phyloP scores from a whole-genome alignment of 495 filamentous ascomycete species.

The Podospora pseudoanserina region DNA sequence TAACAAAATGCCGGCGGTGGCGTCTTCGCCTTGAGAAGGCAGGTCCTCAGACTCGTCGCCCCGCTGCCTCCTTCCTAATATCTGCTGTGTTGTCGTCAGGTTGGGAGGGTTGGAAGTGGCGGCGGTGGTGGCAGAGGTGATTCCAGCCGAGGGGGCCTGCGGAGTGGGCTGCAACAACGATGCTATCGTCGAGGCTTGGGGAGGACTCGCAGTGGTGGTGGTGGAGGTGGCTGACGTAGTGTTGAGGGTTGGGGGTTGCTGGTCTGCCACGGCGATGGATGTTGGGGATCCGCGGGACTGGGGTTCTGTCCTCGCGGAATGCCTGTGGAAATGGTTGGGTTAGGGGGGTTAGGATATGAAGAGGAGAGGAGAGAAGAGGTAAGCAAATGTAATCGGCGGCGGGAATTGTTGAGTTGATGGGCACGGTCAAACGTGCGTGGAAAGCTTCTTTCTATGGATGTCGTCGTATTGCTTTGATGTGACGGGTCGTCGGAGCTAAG shows the following conservation, averaged over 20 bases:
- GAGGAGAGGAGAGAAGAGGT: not conserved
- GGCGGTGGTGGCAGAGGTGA: not conserved
- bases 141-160: slow-evolving; percentile 1
- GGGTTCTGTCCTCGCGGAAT: slow-evolving; percentile 4
- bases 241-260: not conserved
- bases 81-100: not conserved
- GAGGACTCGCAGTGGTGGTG: not conserved
- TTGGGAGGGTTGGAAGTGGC: not conserved
- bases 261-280: slow-evolving; percentile 11
- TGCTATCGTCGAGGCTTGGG: not conserved
- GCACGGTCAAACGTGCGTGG: not conserved
- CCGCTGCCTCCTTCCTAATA: slow-evolving; percentile 13
- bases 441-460: slow-evolving; percentile 1
- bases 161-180: slow-evolving; percentile 6
- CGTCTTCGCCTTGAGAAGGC: not conserved
- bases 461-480: not conserved
- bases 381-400: not conserved
- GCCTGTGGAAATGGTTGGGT: not conserved
- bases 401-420: not conserved
- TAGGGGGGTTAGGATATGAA: not conserved
- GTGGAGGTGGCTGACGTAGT: not conserved
- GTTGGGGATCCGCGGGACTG: slow-evolving; percentile 5
- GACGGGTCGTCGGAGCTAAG: not conserved
- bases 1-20: not conserved
- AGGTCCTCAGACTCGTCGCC: slow-evolving; percentile 7